These are phyloP conservation scores for Asterophora lycoperdoides DNA, from an alignment of 768 basidiomycete genomes.

Conservation along the genomic window DNA sequence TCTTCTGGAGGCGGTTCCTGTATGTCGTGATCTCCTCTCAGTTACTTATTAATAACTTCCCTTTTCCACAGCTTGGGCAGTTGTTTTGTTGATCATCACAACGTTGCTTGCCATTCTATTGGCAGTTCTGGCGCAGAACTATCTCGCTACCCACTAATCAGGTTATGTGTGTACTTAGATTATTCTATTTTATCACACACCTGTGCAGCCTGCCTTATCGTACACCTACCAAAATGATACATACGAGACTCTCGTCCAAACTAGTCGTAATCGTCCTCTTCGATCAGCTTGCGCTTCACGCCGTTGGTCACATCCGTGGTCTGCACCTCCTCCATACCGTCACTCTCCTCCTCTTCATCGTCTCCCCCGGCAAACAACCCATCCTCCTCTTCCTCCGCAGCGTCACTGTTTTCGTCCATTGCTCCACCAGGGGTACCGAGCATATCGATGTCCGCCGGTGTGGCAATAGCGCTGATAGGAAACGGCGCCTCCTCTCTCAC, in stretches of 20 bases:
- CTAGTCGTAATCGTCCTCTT: constrained; percentile 85
- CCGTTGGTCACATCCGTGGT: constrained; percentile 49
- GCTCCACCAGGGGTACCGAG: constrained; percentile 40
- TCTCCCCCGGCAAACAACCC: constrained; percentile 74
- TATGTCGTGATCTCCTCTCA: constrained; percentile 30
- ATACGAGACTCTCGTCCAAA: constrained; percentile 11
- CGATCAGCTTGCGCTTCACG: constrained; percentile 73
- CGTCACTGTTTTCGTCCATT: constrained; percentile 66
- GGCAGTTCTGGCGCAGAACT: constrained; percentile 37
- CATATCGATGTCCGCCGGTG: constrained; percentile 71
- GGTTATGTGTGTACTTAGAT: background rate
- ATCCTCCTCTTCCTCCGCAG: constrained; percentile 63
- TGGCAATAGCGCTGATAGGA: constrained; percentile 57
- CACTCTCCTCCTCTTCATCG: constrained; percentile 74
- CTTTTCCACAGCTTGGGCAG: constrained; percentile 20
- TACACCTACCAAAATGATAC: constrained; percentile 15
- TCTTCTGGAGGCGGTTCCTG: constrained; percentile 42
- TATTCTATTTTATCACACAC: constrained; percentile 10
- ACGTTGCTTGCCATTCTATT: constrained; percentile 39
- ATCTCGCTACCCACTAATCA: constrained; percentile 12
- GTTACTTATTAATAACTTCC: background rate
- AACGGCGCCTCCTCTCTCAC: constrained; percentile 47
- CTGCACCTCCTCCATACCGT: constrained; percentile 78
- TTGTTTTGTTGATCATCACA: constrained; percentile 34
- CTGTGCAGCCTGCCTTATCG: constrained; percentile 8